Evolutionary conservation across 768 basidiomycete genomes (phyloP).

Genomic region (Phanerochaete carnosa): DNA sequence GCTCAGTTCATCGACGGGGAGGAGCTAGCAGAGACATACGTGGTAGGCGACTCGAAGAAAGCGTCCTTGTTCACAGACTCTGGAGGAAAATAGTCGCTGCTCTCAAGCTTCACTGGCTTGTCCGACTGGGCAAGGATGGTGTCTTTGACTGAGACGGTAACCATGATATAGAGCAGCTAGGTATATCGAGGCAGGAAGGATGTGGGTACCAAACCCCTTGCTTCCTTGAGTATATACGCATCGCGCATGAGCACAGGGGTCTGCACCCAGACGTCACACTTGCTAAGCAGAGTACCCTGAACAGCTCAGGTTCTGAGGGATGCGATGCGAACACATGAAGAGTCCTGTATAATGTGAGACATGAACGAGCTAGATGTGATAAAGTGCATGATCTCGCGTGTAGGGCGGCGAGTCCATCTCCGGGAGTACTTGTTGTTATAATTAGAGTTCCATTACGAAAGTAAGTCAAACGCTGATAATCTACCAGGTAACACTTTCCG

Average conservation of each 20-base stretch:
- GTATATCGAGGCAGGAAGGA: neutral
- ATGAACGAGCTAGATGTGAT: neutral
- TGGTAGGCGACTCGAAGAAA: conserved; percentile 50
- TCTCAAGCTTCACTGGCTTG: conserved; percentile 56
- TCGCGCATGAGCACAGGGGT: neutral
- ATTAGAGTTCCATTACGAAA: too few species aligned
- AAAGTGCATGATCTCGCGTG: neutral
- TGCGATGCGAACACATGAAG: neutral
- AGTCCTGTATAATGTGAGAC: neutral
- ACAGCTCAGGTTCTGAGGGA: neutral
- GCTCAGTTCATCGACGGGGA: neutral
- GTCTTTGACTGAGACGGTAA: conserved; percentile 53
- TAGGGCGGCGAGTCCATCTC: too few species aligned
- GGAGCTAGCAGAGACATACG: conserved; percentile 29
- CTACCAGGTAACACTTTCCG: too few species aligned
- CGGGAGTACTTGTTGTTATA: too few species aligned
- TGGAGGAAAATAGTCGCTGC: conserved; percentile 75
- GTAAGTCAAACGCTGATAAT: too few species aligned
- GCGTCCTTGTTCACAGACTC: conserved; percentile 41
- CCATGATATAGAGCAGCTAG: conserved; percentile 17
- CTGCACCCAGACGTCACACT: neutral
- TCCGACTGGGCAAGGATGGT: conserved; percentile 55
- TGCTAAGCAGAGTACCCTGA: neutral
- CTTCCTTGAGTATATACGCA: neutral
- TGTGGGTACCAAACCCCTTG: neutral